Evolutionary conservation across 2,329 filamentous ascomycete genomes (phyloP).

Genomic region (Aureobasidium lini): DNA sequence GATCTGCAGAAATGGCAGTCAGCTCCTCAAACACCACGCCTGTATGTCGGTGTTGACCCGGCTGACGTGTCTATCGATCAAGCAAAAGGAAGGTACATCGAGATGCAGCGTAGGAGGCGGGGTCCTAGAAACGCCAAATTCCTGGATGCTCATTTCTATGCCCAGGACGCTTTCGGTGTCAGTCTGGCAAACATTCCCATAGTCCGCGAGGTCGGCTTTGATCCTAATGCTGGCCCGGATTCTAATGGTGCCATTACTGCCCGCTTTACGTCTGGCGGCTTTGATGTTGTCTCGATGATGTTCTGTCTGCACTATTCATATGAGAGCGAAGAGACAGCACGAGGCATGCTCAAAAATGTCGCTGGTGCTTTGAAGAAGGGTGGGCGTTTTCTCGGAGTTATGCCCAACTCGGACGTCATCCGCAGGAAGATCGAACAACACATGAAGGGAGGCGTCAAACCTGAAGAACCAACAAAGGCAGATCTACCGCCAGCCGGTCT

Average conservation of each 20-base stretch:
- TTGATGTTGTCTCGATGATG: constrained; percentile 98
- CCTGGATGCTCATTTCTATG: constrained; percentile 70
- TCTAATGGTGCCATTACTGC: constrained; percentile 51
- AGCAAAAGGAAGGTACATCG: constrained; percentile 72
- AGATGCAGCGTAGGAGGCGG: constrained; percentile 57
- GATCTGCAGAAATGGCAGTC: constrained; percentile 95
- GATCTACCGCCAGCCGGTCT: constrained; percentile 14
- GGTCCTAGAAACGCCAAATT: constrained; percentile 20
- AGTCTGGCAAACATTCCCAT: constrained; percentile 74
- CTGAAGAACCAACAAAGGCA: constrained; percentile 28
- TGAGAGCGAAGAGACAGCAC: constrained; percentile 81
- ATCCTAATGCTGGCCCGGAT: constrained; percentile 57
- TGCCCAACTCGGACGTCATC: constrained; percentile 93
- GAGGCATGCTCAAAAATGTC: constrained; percentile 89
- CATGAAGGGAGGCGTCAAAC: constrained; percentile 49
- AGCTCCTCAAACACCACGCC: constrained; percentile 78
- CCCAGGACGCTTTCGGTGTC: constrained; percentile 88
- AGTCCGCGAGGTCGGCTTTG: constrained; percentile 80
- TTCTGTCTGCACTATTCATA: constrained; percentile 99
- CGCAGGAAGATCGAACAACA: constrained; percentile 69
- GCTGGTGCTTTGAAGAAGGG: constrained; percentile 86
- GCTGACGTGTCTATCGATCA: constrained; percentile 89
- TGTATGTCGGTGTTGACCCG: constrained; percentile 91
- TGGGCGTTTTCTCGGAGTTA: constrained; percentile 86
- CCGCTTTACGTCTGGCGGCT: constrained; percentile 64